These are phyloP conservation scores for Diospyros kaki DNA, from an alignment of 148 eudicot genomes.

Conservation along the genomic window DNA sequence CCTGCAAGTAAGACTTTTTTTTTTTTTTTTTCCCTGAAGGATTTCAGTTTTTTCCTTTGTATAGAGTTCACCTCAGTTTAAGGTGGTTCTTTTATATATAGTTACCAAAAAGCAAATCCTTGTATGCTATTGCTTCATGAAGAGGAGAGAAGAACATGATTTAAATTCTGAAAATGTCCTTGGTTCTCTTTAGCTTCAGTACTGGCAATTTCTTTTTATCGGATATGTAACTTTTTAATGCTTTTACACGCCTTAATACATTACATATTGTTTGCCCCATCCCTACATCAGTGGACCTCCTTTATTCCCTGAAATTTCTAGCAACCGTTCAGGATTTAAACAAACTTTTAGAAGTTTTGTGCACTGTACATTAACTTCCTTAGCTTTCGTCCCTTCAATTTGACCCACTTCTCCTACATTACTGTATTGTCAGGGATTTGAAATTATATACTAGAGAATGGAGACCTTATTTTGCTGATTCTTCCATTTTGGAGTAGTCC, in stretches of 20 bases:
- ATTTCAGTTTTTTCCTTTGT: too few relatives aligned
- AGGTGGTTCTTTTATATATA: too few relatives aligned
- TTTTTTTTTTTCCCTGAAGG: too few relatives aligned
- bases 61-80: too few relatives aligned
- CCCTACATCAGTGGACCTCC: not conserved
- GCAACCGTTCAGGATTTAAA: not conserved
- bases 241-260: not conserved
- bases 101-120: too few relatives aligned
- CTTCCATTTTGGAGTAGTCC: not conserved
- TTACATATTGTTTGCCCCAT: not conserved
- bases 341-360: not conserved
- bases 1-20: too few relatives aligned
- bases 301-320: not conserved
- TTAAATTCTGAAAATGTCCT: too few relatives aligned
- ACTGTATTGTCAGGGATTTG: not conserved
- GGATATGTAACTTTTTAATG: too few relatives aligned
- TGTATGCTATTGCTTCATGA: too few relatives aligned
- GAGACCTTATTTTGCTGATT: not conserved
- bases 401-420: not conserved
- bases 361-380: not conserved
- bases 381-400: not conserved
- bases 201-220: too few relatives aligned
- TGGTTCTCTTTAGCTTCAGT: too few relatives aligned
- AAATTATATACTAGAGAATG: not conserved
- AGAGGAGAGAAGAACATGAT: too few relatives aligned